Percentiles rank a stretch among this genome's conserved stretches.
Evolutionary conservation across 169 alveolate genomes (phyloP).

Genomic region (Plasmodium ovale): DNA sequence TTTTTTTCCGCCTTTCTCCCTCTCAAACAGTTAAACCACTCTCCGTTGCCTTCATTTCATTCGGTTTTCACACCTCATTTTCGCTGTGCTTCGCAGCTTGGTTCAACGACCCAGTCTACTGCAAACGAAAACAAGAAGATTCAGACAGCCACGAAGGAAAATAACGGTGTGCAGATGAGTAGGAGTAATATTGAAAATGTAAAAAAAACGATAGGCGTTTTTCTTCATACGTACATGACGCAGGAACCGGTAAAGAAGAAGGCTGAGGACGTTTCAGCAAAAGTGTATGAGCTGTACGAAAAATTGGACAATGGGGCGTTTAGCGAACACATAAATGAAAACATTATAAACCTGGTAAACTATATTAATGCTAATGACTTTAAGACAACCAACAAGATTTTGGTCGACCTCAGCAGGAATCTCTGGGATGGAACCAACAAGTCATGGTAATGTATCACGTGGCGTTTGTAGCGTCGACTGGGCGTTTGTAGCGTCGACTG

Average conservation of each 20-base stretch:
- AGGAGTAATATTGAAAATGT: conserved; percentile 77
- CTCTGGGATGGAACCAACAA: conserved; percentile 88
- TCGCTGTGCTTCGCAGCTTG: conserved; percentile 49
- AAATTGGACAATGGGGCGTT: conserved; percentile 83
- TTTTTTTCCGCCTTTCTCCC: neutral
- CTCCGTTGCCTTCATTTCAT: neutral
- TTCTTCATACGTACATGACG: conserved; percentile 43
- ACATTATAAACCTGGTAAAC: conserved; percentile 80
- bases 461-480: too few species aligned
- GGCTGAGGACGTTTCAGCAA: conserved; percentile 80
- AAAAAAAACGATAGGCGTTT: conserved; percentile 51
- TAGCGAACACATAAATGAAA: conserved; percentile 83
- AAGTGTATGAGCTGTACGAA: conserved; percentile 83
- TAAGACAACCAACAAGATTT: conserved; percentile 84
- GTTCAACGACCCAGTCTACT: conserved; percentile 81
- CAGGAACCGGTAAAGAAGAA: conserved; percentile 77
- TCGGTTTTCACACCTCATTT: neutral
- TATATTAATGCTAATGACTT: conserved; percentile 84
- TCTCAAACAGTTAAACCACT: too few species aligned
- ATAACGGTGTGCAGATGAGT: conserved; percentile 80
- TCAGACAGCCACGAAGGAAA: conserved; percentile 79
- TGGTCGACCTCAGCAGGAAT: conserved; percentile 84
- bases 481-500: too few species aligned
- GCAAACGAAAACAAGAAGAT: conserved; percentile 80
- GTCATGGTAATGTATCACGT: conserved; percentile 87